A percentile compares a stretch with the other conserved stretches of the same genome.
Conservation (phyloP, 257 asterid species). For the Solanum chaucha region DNA sequence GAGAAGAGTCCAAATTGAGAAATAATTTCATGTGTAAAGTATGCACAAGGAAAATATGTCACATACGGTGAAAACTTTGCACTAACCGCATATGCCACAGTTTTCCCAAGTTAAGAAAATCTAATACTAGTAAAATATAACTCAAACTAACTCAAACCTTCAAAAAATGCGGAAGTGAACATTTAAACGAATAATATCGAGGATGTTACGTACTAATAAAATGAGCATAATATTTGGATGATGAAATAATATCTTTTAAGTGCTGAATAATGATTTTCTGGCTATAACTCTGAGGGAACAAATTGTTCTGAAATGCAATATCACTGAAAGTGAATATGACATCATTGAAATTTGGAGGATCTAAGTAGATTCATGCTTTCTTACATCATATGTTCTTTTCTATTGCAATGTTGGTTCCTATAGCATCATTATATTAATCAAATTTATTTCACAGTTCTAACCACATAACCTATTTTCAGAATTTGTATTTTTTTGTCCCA, state of each 20-base stretch:
- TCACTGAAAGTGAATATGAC: neutral
- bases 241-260: neutral
- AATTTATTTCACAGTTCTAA: neutral
- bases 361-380: neutral
- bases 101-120: neutral
- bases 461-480: neutral
- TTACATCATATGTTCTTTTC: neutral
- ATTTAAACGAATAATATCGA: no score
- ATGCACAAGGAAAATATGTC: neutral
- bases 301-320: neutral
- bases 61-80: neutral
- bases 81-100: neutral
- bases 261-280: neutral
- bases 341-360: neutral
- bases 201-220: neutral
- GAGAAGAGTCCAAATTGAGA: neutral
- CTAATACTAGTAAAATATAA: neutral
- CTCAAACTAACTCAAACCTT: neutral
- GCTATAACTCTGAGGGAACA: neutral
- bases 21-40: neutral
- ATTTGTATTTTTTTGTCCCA: neutral
- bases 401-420: neutral
- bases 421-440: neutral
- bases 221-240: neutral
- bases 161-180: neutral